Base-by-base conservation (phyloP, 2,329 filamentous ascomycete genomes). In the Boeremia lycopersici region DNA sequence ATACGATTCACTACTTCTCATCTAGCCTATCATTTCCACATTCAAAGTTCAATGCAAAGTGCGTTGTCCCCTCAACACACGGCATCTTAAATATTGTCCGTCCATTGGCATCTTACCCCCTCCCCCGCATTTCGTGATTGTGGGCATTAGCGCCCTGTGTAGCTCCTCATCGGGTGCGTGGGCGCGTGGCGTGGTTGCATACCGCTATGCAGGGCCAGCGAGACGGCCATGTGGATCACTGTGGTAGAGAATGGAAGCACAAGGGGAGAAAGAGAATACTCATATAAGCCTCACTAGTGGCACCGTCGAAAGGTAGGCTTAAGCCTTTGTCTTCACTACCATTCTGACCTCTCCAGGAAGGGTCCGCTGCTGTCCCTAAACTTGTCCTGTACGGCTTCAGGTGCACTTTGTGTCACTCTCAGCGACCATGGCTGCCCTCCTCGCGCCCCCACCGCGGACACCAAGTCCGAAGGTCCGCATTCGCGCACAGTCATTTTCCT, bases 391-490 rank as follows among this genome's bases (percentile, higher is more conserved):
- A 26, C 15, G 15, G 45, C 33, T 29, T 36, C 8, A 45, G 17
- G 13, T 34, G 35, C 15, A 36, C 17, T 46, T 7, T 28, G 19
- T 11, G 28, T 23, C 35, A 26, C 39, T 12, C 25, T 17, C 12
- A 46, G 15, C 13, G 36, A 61, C 31, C 31, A 69, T 67, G 65
- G 57, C 65, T 43, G 60, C 59, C 15, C 52, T 58, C 5, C 60
- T 65, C 41, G 57, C 58, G 48, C 52, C 60, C 51, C 64, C 68
- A 25, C 70, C 65, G 19, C 61, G 70, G 25, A 75, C 71, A 19
- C 72, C 71, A 8, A 72, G 68, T 29, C 72, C 72, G 23, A 74
- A 70, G 44, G 64, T 73, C 56, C 67, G 69, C 48, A 74, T 74
- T 57, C 69, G 71, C 26, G 71, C 72, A 33, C 68, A 69, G 29